Evolutionary conservation across 2,329 filamentous ascomycete species (phyloP).

Genomic region (Penicillium digitatum): DNA sequence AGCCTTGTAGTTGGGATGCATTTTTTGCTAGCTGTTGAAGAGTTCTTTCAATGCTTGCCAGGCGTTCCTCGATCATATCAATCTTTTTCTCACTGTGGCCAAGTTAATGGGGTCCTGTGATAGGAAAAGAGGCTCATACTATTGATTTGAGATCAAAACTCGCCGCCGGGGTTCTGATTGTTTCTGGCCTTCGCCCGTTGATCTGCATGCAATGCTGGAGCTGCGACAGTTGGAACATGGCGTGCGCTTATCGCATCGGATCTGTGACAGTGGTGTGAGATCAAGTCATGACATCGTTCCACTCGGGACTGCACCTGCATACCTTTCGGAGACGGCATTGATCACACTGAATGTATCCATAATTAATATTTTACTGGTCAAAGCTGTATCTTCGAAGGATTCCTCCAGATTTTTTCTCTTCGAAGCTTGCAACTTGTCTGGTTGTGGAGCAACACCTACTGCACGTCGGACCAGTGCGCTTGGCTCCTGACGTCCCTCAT

Average conservation of each 20-base stretch:
- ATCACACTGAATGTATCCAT: constrained; percentile 28
- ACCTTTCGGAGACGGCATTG: constrained; percentile 37
- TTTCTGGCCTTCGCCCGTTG: constrained; percentile 36
- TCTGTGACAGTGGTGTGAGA: constrained; percentile 23
- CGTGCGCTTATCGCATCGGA: constrained; percentile 41
- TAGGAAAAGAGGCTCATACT: constrained; percentile 27
- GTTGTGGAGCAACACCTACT: constrained; percentile 24
- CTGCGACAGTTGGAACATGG: constrained; percentile 43
- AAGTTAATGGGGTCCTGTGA: background rate
- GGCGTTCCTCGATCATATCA: constrained; percentile 50
- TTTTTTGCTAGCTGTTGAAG: constrained; percentile 22
- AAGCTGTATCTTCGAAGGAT: background rate
- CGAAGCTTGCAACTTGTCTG: background rate
- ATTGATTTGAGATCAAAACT: constrained; percentile 42
- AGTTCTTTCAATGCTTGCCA: constrained; percentile 47
- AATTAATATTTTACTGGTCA: background rate
- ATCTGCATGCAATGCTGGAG: constrained; percentile 37
- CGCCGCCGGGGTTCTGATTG: constrained; percentile 37
- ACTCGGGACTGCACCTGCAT: background rate
- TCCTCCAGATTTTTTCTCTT: background rate
- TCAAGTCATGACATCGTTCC: background rate
- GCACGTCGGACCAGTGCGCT: constrained; percentile 25
- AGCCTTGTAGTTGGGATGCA: constrained; percentile 6
- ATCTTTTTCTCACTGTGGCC: constrained; percentile 50
- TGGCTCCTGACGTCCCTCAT: constrained; percentile 20